Evolutionary conservation across 805 yeast species (phyloP), one percentile per base, ranked within the genome.

Genomic region (Candida insectalens): DNA sequence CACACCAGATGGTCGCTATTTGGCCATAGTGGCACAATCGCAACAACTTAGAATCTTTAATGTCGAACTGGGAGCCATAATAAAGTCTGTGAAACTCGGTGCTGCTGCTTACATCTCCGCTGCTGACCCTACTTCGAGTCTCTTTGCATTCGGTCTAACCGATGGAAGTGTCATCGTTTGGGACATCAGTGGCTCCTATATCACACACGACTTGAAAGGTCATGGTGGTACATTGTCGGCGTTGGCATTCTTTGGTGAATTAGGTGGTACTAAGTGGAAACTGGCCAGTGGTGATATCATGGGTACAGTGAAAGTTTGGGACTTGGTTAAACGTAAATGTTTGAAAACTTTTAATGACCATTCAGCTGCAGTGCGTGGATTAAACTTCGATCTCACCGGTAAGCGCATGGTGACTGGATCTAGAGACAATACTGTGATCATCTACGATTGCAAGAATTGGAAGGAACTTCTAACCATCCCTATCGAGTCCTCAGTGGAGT

Each of bases 71-170:
- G 53, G 56, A 8, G 50, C 59, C 27, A 50, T 75, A 35, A 51
- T 63, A 37, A 75, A 74, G 48, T 60, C 65, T 12, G 67, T 69
- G 59, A 79, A 72, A 51, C 52, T 82, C 29, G 62, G 84, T 2
- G 79, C 96, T 1, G 95, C 96, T 1, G 81, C 83, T 2, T 83
- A 83, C 54, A 78, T 85, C 8, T 69, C 85, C 29, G 65, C 80
- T 8, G 73, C 72, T 16, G 98, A 92, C 55, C 53, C 71, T 3
- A 84, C 96, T 0, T 79, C 94, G 3, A 76, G 95, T 3, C 63
- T 92, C 25, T 73, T 88, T 49, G 94, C 96, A 14, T 77, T 92
- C 50, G 99, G 99, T 26, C 87, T 94, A 30, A 82, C 96, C 1
- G 98, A 92, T 56, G 97, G 98, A 31, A 71, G 77, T 27, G 81